Evolutionary conservation across 345 rosid species (phyloP).

Genomic region (Eucalyptus sp.): DNA sequence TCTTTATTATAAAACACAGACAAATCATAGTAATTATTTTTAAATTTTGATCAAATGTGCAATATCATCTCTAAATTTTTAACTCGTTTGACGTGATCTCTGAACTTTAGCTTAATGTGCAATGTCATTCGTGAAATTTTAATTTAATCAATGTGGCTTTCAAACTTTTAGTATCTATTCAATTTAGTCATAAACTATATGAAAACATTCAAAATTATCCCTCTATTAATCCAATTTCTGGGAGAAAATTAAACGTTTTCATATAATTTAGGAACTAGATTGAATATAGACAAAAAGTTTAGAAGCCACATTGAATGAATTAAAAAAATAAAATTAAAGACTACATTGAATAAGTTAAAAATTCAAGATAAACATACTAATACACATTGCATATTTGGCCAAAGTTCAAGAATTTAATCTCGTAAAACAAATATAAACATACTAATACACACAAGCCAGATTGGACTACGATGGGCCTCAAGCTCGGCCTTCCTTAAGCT

Average conservation of each 20-base stretch:
- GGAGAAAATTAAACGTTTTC: accelerated
- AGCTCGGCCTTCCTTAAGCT: background rate
- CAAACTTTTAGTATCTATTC: background rate
- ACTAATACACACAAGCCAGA: background rate
- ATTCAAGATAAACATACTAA: no score
- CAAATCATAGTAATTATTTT: accelerated
- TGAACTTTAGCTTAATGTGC: accelerated
- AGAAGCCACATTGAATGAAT: background rate
- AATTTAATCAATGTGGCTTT: accelerated
- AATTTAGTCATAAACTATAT: background rate
- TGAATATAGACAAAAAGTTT: background rate
- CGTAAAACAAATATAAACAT: background rate
- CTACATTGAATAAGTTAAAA: background rate
- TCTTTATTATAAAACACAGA: background rate
- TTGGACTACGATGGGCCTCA: background rate
- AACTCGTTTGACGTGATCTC: accelerated
- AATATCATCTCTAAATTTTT: background rate
- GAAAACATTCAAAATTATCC: background rate
- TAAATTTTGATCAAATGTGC: no score
- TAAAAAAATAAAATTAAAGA: background rate
- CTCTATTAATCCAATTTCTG: accelerated
- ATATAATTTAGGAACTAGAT: background rate
- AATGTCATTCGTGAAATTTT: background rate
- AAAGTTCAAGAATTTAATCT: background rate
- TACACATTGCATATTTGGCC: accelerated